Percentiles rank a stretch among this genome's conserved stretches.
Evolutionary conservation across 179 eudicot genomes (phyloP).

Genomic region (Nepenthes alata): DNA sequence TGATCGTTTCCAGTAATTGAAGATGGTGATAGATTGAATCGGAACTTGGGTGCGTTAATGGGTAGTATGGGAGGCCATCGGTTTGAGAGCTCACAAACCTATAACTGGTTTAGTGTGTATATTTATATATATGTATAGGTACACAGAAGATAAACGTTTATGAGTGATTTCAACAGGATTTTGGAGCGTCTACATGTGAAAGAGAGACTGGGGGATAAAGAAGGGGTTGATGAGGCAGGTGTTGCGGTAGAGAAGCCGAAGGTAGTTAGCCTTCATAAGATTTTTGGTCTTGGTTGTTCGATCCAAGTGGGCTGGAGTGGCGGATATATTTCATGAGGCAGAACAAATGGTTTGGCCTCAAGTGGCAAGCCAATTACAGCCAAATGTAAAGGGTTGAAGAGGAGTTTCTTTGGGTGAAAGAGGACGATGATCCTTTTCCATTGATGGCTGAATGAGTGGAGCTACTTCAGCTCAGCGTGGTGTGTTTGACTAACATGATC

Average conservation of each 20-base stretch:
- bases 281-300: conserved; percentile 81
- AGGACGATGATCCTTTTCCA: conserved; percentile 34
- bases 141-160: too few relatives aligned
- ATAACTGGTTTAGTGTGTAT: too few relatives aligned
- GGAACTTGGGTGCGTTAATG: too few relatives aligned
- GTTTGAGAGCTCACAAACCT: too few relatives aligned
- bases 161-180: too few relatives aligned
- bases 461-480: conserved; percentile 56
- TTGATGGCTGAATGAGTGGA: conserved; percentile 60
- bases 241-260: conserved; percentile 6
- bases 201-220: too few relatives aligned
- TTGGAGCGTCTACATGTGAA: too few relatives aligned
- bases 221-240: too few relatives aligned
- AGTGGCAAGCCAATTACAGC: conserved; percentile 60
- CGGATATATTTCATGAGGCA: conserved; percentile 58
- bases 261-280: conserved; percentile 46
- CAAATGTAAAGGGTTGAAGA: conserved; percentile 63
- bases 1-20: too few relatives aligned
- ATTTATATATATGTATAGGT: too few relatives aligned
- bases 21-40: too few relatives aligned
- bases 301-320: conserved; percentile 63
- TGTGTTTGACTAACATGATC: conserved; percentile 58
- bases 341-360: conserved; percentile 45
- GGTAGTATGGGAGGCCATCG: too few relatives aligned
- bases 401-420: conserved; percentile 38